A percentile compares a stretch with the other conserved stretches of the same genome.
phyloP scores from a whole-genome alignment of 176 grass and related monocot genomes.

The Canna indica region DNA sequence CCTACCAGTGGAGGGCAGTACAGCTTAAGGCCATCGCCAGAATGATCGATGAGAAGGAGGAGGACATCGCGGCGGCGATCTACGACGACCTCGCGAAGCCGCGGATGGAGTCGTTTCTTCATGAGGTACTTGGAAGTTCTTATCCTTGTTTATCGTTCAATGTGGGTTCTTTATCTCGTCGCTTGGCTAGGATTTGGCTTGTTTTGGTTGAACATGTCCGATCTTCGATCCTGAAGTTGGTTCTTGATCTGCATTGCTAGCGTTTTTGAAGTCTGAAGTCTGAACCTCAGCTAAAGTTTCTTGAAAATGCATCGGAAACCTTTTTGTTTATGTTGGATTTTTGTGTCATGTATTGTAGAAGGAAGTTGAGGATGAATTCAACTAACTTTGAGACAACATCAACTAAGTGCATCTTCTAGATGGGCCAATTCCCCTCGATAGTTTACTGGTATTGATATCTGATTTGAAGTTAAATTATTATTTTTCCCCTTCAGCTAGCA shows the following conservation, averaged over 20 bases:
- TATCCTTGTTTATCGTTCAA: neutral
- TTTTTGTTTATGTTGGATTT: too few species aligned
- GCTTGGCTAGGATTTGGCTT: neutral
- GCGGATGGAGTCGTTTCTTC: conserved; percentile 53
- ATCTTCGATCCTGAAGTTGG: neutral
- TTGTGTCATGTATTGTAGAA: too few species aligned
- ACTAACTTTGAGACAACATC: neutral
- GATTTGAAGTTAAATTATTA: too few species aligned
- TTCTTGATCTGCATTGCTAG: neutral
- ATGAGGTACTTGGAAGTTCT: conserved; percentile 39
- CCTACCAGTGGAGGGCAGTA: conserved; percentile 55
- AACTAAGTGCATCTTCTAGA: neutral
- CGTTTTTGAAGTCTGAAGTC: too few species aligned
- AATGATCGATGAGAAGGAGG: conserved; percentile 71
- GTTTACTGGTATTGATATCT: too few species aligned
- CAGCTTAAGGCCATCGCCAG: conserved; percentile 41
- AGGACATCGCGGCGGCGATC: conserved; percentile 54
- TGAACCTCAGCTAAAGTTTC: too few species aligned
- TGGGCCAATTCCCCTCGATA: neutral
- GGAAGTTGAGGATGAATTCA: neutral
- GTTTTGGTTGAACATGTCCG: neutral
- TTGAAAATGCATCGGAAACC: too few species aligned
- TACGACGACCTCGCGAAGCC: conserved; percentile 74
- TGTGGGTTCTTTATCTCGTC: neutral
- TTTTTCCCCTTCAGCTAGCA: too few species aligned